Percentiles rank a stretch among this genome's conserved stretches.
Evolutionary conservation across 2,329 filamentous ascomycete genomes (phyloP).

Genomic region (Talaromyces atroroseus): DNA sequence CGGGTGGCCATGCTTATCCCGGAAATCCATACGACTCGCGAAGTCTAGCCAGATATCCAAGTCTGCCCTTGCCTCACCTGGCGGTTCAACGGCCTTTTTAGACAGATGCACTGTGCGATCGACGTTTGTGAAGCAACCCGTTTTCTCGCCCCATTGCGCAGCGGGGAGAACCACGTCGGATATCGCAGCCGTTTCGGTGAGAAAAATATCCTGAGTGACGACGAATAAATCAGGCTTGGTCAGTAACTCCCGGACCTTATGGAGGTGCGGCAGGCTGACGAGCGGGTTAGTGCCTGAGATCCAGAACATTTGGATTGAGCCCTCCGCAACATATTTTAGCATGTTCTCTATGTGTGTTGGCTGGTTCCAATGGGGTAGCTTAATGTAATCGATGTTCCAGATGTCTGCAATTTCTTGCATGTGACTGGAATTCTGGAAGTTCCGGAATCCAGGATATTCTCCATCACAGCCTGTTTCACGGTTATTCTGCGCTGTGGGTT

Average conservation of each 20-base stretch:
- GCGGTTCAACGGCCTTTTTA: slow-evolving; percentile 34
- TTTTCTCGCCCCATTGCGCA: slow-evolving; percentile 36
- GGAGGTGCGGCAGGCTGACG: slow-evolving; percentile 33
- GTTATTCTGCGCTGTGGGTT: slow-evolving; percentile 38
- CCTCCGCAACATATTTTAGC: slow-evolving; percentile 31
- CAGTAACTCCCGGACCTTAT: slow-evolving; percentile 24
- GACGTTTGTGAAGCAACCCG: slow-evolving; percentile 36
- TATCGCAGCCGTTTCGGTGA: slow-evolving; percentile 33
- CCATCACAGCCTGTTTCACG: slow-evolving; percentile 37
- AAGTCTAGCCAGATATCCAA: slow-evolving; percentile 35
- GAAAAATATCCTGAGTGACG: slow-evolving; percentile 34
- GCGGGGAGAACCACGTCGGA: slow-evolving; percentile 36
- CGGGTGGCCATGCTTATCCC: slow-evolving; percentile 28
- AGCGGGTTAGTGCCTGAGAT: slow-evolving; percentile 36
- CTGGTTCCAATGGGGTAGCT: slow-evolving; percentile 35
- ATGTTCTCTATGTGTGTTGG: slow-evolving; percentile 35
- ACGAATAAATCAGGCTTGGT: slow-evolving; percentile 31
- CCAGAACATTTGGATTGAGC: slow-evolving; percentile 36
- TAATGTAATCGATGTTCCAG: slow-evolving; percentile 32
- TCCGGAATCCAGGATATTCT: slow-evolving; percentile 35
- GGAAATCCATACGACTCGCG: slow-evolving; percentile 30
- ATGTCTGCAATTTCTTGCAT: slow-evolving; percentile 33
- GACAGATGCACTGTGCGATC: slow-evolving; percentile 36
- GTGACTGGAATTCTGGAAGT: slow-evolving; percentile 30
- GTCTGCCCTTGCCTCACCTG: slow-evolving; percentile 32